Base-by-base conservation (phyloP, 1,139 yeast genomes). In the Yamadazyma triangularis region DNA sequence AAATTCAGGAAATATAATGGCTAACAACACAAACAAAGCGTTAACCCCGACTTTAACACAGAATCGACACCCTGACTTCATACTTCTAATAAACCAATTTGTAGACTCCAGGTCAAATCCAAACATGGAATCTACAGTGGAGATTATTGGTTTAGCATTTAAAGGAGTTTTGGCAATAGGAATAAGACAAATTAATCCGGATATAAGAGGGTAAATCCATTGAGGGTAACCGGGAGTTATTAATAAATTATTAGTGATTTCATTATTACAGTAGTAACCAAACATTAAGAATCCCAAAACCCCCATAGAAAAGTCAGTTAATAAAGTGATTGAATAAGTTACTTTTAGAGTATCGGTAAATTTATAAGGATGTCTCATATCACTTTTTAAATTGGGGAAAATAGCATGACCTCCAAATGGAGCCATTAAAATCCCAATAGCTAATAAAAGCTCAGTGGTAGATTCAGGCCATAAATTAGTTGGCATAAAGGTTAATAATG, bases 91-190 rank as follows among this genome's bases (percentile, higher is more conserved):
- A 15, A 44, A 33, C 37, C 42, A 36, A 24, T 34, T 33, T 4
- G 35, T 28, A 7, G 51, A 35, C 3, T 13, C 23, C 4, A 34
- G 35, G n/a, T 45, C 46, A 8, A 53, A 46, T 2, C 51, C 47
- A 9, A 63, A 47, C 15, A 66, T 33, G 2, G 56, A 50, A 39
- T 66, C 73, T 34, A 68, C 52, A 1, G 93, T 81, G 4, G 91
- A 73, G 13, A 86, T 76, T 25, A 89, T 81, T 1, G 97, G 97
- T 45, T 91, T 77, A 7, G 93, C 88, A 46, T 81, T 84, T 29
- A 89, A 65, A 0, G 97, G 96, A 1, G 91, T 77, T 50, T 89
- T 89, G 1, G 96, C 88, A 26, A 88, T 56, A 1, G 97, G 96
- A 16, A 89, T 77, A 24, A 88, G 48, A 24, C 95, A 85, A 64